phyloP scores from a whole-genome alignment of 495 filamentous ascomycete species.

The Daldinia childiae region DNA sequence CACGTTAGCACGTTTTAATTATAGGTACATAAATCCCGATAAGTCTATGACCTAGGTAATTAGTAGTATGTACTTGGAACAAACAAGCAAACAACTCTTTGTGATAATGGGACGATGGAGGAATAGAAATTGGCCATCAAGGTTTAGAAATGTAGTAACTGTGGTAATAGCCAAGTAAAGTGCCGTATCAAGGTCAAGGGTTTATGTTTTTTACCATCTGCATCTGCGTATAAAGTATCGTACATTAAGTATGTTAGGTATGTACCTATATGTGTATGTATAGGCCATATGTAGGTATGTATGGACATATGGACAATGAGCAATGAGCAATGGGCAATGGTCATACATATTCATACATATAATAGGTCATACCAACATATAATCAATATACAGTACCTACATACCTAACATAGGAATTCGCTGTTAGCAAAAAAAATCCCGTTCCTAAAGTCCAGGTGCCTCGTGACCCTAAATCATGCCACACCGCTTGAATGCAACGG shows the following conservation, averaged over 20 bases:
- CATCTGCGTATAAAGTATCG: neutral
- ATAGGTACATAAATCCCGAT: conserved; percentile 23
- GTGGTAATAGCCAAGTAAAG: neutral
- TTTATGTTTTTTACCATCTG: neutral
- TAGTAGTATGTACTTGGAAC: no score
- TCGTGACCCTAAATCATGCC: conserved; percentile 46
- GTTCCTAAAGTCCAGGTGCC: conserved; percentile 36
- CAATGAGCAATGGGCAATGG: neutral
- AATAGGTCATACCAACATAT: no score
- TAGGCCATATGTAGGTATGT: no score
- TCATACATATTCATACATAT: neutral
- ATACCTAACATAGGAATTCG: conserved; percentile 14
- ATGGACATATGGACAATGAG: neutral
- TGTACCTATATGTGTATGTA: no score
- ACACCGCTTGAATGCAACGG: conserved; percentile 44
- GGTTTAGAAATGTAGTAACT: conserved; percentile 10
- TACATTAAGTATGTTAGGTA: neutral
- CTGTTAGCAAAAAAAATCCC: conserved; percentile 34
- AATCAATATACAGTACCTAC: neutral
- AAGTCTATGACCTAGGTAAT: conserved; percentile 15
- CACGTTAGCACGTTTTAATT: neutral
- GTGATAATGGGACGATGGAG: neutral
- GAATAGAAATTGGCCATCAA: conserved; percentile 20
- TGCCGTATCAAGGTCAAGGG: conserved; percentile 25
- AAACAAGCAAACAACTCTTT: no score